Evolutionary conservation across 768 basidiomycete species (phyloP).

Genomic region (Lactarius tabidus): DNA sequence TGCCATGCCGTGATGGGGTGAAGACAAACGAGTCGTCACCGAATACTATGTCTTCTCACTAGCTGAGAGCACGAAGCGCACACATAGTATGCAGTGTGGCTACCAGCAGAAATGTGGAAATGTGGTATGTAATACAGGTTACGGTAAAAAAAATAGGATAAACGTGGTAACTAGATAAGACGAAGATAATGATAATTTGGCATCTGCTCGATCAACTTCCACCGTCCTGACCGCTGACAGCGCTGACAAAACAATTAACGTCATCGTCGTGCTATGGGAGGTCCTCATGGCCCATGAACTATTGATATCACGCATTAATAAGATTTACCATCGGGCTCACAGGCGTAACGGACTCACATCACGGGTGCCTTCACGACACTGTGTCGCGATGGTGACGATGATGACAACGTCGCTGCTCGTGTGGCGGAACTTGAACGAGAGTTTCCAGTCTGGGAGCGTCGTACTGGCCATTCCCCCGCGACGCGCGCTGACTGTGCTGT

Average conservation of each 20-base stretch:
- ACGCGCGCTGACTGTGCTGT: too few relatives aligned
- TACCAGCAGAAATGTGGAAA: background rate
- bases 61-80: too few relatives aligned
- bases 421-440: conserved; percentile 34
- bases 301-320: background rate
- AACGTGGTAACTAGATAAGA: background rate
- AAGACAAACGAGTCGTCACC: too few relatives aligned
- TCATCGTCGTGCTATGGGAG: conserved; percentile 27
- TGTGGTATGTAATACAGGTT: background rate
- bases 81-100: background rate
- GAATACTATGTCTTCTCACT: too few relatives aligned
- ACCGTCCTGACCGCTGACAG: background rate
- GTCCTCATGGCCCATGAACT: conserved; percentile 22
- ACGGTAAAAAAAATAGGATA: background rate
- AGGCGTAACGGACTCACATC: background rate
- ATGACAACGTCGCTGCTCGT: conserved; percentile 14
- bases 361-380: background rate
- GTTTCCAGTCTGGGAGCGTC: conserved; percentile 66
- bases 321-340: background rate
- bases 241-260: background rate
- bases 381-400: conserved; percentile 8
- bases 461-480: conserved; percentile 48
- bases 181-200: too few relatives aligned
- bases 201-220: background rate
- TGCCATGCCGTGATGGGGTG: too few relatives aligned